phyloP scores from a whole-genome alignment of 1,284 basidiomycete species.

The Sporisorium graminicola region DNA sequence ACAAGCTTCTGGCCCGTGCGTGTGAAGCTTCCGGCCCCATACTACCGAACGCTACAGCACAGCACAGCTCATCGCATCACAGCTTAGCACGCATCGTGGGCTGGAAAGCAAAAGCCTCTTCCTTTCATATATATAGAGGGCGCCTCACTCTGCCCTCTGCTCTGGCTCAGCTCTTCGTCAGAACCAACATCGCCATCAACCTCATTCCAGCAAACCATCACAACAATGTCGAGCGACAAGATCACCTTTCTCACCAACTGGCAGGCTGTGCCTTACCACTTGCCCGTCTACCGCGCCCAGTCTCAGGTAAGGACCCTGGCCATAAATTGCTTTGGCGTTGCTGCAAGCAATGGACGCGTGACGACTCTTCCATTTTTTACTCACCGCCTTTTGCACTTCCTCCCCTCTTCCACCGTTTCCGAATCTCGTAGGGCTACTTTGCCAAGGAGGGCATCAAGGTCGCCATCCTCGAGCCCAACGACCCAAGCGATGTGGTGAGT shows the following conservation, averaged over 20 bases:
- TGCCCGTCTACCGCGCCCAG: constrained; percentile 70
- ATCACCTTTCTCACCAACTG: constrained; percentile 61
- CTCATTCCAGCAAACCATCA: background rate
- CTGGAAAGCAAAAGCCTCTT: background rate
- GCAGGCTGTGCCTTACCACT: constrained; percentile 70
- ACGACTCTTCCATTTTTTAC: constrained; percentile 10
- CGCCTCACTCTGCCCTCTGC: background rate
- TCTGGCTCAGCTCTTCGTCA: background rate
- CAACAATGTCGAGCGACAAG: constrained; percentile 54
- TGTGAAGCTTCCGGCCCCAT: background rate
- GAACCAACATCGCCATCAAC: background rate
- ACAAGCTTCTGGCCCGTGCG: background rate
- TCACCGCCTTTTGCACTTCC: constrained; percentile 1
- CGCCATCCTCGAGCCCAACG: constrained; percentile 70
- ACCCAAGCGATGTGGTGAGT: constrained; percentile 61
- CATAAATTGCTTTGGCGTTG: background rate
- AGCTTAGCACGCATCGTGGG: too few species aligned
- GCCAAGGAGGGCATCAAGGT: constrained; percentile 70
- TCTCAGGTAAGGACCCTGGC: constrained; percentile 50
- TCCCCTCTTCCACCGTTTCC: background rate
- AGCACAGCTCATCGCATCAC: background rate
- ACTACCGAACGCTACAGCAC: background rate
- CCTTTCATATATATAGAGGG: background rate
- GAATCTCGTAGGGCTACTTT: constrained; percentile 45
- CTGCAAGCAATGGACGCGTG: constrained; percentile 18